Base-by-base conservation (phyloP, 352 stramenopile species). In the Globisporangium parvum region DNA sequence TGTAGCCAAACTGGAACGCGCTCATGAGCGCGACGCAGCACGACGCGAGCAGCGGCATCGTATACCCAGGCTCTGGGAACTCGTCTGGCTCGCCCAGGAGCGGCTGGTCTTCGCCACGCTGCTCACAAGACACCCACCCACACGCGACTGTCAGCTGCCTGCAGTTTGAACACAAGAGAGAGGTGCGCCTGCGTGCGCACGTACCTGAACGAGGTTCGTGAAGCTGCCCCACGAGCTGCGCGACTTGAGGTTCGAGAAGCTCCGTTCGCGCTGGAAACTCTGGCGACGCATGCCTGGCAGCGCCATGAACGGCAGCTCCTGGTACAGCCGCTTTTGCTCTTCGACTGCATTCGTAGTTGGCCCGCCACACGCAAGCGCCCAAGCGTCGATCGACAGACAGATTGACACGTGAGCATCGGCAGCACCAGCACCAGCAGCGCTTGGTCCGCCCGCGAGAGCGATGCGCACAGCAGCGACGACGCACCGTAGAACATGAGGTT, bases 401-500 rank as follows among this genome's bases (percentile, higher is more conserved):
- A 49, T 6, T 28, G 6, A 8, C 33, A 61, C 44, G 3, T 37
- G 31, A 37, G 31, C 6, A 9, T 37, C 31, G 31, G 8, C 31
- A 9, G 31, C 31, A 37, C 9, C 6, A 37, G 31, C 31, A 37
- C 1, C 31, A 37, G 8, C 31, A 37, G 6, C 31, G 11, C 31
- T 37, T 21, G 31, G 31, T 37, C 31, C 31, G 31, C 31, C 31
- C 31, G 9, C 31, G 47, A 42, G 20, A 8, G 20, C 0, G 4
- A n/a, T 18, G n/a, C n/a, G n/a, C n/a, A n/a, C n/a, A n/a, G n/a
- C n/a, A n/a, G n/a, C n/a, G n/a, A 8, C 11, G 4, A 57, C 65
- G 48, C 59, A 88, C 78, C 76, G 75, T 89, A 89, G 40, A 87
- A 89, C 57, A 84, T 68, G 41, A 89, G 75, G 53, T 89, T 89